Evolutionary conservation across 129 eudicot genomes (phyloP).

Genomic region (Flaveria trinervia): DNA sequence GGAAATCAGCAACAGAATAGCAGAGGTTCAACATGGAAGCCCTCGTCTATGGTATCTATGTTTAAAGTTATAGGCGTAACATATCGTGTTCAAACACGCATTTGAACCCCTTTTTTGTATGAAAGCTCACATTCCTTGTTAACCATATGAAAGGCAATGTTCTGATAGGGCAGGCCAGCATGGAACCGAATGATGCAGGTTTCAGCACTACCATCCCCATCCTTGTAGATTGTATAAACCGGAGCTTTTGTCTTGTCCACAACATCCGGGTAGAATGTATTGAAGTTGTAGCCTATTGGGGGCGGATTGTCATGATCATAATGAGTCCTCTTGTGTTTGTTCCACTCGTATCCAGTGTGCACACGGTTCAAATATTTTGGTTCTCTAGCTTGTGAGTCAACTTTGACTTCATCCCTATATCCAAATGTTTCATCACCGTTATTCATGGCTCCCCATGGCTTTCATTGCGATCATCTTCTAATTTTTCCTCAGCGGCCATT

Average conservation of each 20-base stretch:
- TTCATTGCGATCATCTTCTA: constrained; percentile 74
- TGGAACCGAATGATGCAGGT: too few relatives aligned
- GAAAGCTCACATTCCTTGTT: too few relatives aligned
- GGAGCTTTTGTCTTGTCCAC: constrained; percentile 93
- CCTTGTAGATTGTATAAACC: constrained; percentile 74
- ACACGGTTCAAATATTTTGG: constrained; percentile 94
- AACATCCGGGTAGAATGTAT: constrained; percentile 92
- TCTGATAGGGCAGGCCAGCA: too few relatives aligned
- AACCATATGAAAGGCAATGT: too few relatives aligned
- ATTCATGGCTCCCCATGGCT: constrained; percentile 93
- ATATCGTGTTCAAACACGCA: too few relatives aligned
- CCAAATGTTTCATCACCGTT: constrained; percentile 93
- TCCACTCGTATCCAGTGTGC: constrained; percentile 99
- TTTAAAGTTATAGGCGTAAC: too few relatives aligned
- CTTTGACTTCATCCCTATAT: constrained; percentile 81
- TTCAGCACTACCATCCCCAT: constrained; percentile 64
- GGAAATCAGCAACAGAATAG: too few relatives aligned
- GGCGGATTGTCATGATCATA: constrained; percentile 99
- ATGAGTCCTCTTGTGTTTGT: constrained; percentile 92
- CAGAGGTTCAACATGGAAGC: too few relatives aligned
- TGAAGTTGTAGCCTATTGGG: constrained; percentile 93
- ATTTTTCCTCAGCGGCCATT: constrained; percentile 66
- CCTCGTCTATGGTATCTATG: too few relatives aligned
- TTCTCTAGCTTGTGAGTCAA: constrained; percentile 95
- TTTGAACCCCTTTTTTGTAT: too few relatives aligned